A percentile compares a stretch with the other conserved stretches of the same genome.
These are phyloP conservation scores for Boletus rubroflammeus DNA, from an alignment of 768 basidiomycete genomes.

Conservation along the genomic window DNA sequence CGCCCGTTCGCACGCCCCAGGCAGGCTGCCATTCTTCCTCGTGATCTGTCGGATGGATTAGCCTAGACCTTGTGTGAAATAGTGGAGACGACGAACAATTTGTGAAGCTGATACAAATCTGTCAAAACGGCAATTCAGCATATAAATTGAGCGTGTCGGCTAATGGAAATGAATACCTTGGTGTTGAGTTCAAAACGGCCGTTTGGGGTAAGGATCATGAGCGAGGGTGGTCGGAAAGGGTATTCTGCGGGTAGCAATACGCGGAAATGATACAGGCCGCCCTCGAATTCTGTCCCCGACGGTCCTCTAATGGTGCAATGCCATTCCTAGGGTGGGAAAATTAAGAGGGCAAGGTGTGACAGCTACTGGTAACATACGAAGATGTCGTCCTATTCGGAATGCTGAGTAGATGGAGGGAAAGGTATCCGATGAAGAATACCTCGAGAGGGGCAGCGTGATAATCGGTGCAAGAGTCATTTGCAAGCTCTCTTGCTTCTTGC, in stretches of 20 bases:
- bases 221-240: conserved; percentile 92
- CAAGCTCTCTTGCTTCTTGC: conserved; percentile 90
- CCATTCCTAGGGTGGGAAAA: conserved; percentile 62
- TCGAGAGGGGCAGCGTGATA: conserved; percentile 78
- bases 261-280: conserved; percentile 94
- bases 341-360: conserved; percentile 18
- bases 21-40: conserved; percentile 98
- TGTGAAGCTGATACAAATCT: conserved; percentile 94
- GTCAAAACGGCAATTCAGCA: conserved; percentile 4
- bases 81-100: conserved; percentile 56
- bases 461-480: conserved; percentile 79
- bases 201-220: conserved; percentile 94
- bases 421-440: conserved; percentile 42
- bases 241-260: conserved; percentile 90
- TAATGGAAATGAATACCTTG: conserved; percentile 54
- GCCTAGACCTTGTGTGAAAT: conserved; percentile 27
- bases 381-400: conserved; percentile 66
- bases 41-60: conserved; percentile 57
- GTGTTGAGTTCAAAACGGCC: conserved; percentile 97
- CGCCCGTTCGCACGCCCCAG: conserved; percentile 95
- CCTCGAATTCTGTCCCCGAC: conserved; percentile 84
- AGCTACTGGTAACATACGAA: conserved; percentile 52
- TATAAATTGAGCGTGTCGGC: conserved; percentile 13
- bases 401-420: conserved; percentile 8
- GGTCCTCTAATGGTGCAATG: conserved; percentile 96